phyloP scores from a whole-genome alignment of 176 grass and related monocot genomes.

The Rhynchospora tenuis region DNA sequence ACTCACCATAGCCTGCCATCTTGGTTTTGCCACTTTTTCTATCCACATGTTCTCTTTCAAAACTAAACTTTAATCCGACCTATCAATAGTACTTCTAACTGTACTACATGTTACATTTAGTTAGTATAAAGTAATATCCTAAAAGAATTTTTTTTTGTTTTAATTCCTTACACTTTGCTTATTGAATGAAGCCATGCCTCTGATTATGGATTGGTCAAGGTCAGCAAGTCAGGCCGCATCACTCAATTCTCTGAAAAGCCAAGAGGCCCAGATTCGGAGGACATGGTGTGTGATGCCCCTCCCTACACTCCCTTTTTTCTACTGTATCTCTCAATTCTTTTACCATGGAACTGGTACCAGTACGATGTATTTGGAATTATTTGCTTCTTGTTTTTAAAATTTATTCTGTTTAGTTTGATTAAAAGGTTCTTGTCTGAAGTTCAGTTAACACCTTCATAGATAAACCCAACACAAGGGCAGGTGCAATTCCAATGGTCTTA shows the following conservation, averaged over 20 bases:
- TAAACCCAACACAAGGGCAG: too few relatives aligned
- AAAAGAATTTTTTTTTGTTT: neutral
- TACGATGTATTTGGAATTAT: neutral
- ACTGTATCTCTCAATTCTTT: neutral
- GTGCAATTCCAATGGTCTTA: too few relatives aligned
- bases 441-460: too few relatives aligned
- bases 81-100: too few relatives aligned
- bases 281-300: conserved; percentile 43
- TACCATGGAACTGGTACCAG: neutral
- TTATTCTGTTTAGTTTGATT: neutral
- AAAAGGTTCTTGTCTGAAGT: neutral
- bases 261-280: conserved; percentile 43
- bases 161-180: conserved; percentile 30
- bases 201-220: conserved; percentile 67
- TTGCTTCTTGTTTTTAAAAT: neutral
- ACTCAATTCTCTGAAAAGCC: too few relatives aligned
- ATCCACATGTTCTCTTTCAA: too few relatives aligned
- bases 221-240: conserved; percentile 52
- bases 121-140: neutral
- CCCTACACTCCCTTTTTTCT: conserved; percentile 3
- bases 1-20: too few relatives aligned
- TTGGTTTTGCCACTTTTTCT: too few relatives aligned
- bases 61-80: too few relatives aligned
- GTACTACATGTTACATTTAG: neutral
- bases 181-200: conserved; percentile 56